Base-by-base conservation (phyloP, 1,284 basidiomycete species). In the Cryptococcus jaspeensis region DNA sequence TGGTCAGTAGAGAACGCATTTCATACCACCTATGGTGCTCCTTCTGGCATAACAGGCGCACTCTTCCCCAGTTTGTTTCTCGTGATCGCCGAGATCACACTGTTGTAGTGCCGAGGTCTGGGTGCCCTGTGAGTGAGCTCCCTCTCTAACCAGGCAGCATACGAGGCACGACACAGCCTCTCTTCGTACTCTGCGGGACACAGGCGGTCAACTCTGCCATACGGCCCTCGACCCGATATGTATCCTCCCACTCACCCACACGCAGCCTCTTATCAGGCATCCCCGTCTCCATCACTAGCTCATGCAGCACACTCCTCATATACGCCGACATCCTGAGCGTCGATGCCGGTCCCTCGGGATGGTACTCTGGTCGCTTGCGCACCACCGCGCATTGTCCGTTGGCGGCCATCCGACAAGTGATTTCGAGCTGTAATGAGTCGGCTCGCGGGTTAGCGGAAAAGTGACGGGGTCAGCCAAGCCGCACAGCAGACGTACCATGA, bases 271-370 rank as follows among this genome's bases (percentile, higher is more conserved):
- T 25, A 39, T 50, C 13, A 5, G 48, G 48, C 48, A 50, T 50
- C 18, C 48, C 48, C 37, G 48, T 50, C 16, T 12, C 23, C 37
- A n/a, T 12, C 11, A 25, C 48, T 5, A 50, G 35, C 35, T 50
- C 48, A 50, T 50, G 48, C 13, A 50, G 48, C 5, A 50, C 35
- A 39, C 48, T 50, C 9, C 48, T n/a, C n/a, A 50, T 22, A 37
- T 50, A 50, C 18, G 48, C 18, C 22, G 48, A 50, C 16, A 50
- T 35, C 18, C 48, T n/a, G 5, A 50, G 36, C 4, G 48, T 37
- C 13, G 32, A 16, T 12, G n/a, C 25, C n/a, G 48, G 48, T 16
- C 48, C 48, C 11, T 32, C 18, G 16, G 37, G 37, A 23, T 50
- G 48, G 9, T 9, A 50, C 32, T 50, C 48, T 4, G 37, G 48